These are phyloP conservation scores for Rhodosporidiobolus odoratus DNA, from an alignment of 768 basidiomycete species.

Conservation along the genomic window DNA sequence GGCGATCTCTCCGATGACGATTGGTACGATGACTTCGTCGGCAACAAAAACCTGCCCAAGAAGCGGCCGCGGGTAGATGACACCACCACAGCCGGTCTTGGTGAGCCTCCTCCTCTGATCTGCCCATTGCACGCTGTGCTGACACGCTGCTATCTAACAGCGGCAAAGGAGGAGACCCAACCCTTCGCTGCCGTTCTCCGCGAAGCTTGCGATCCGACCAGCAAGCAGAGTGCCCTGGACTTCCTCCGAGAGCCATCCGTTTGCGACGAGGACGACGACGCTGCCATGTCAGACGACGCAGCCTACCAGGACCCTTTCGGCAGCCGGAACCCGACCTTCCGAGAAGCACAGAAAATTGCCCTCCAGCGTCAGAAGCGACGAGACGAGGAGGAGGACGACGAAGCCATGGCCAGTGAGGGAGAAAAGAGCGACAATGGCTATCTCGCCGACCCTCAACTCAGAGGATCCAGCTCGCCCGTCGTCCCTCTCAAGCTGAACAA, in stretches of 20 bases:
- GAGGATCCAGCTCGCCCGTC: conserved; percentile 14
- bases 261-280: not conserved
- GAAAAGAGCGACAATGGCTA: not conserved
- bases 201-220: not conserved
- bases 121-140: not conserved
- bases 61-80: conserved; percentile 8
- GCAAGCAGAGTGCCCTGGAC: not conserved
- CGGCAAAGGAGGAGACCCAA: conserved; percentile 25
- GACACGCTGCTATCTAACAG: too few relatives aligned
- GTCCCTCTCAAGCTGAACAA: conserved; percentile 12
- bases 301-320: not conserved
- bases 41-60: not conserved
- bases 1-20: conserved; percentile 34
- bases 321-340: not conserved
- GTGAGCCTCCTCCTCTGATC: conserved; percentile 4
- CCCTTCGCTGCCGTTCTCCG: conserved; percentile 11
- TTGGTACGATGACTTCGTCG: conserved; percentile 30
- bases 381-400: not conserved
- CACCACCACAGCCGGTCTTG: conserved; percentile 5
- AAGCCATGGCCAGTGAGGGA: not conserved
- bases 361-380: not conserved
- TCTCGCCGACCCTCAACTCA: not conserved
- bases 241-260: not conserved
- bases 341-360: not conserved
- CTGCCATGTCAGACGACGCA: too few relatives aligned